phyloP scores from a whole-genome alignment of 257 asterid species.

The Petunia axillaris region DNA sequence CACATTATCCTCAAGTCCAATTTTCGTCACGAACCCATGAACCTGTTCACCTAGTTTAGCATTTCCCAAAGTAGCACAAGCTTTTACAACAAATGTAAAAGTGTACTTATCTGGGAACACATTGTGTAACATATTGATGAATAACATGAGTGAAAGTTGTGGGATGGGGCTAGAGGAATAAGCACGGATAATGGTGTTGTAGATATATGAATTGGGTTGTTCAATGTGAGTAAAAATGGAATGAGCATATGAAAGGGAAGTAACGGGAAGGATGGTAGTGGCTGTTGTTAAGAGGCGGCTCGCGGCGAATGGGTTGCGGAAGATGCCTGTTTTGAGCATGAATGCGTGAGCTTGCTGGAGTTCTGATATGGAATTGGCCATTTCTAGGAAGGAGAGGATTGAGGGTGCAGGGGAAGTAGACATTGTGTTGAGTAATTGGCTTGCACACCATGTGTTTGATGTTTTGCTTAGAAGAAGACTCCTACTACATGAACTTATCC shows the following conservation, averaged over 20 bases:
- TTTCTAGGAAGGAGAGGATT: constrained; percentile 38
- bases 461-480: too few species aligned
- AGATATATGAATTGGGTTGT: constrained; percentile 39
- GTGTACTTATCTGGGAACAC: constrained; percentile 41
- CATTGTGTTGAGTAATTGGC: not conserved
- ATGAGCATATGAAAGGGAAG: constrained; percentile 40
- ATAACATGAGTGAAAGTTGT: constrained; percentile 27
- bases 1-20: constrained; percentile 34
- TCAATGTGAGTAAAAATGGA: constrained; percentile 36
- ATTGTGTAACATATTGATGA: constrained; percentile 34
- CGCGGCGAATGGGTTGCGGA: constrained; percentile 33
- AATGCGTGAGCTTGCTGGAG: constrained; percentile 46
- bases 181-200: constrained; percentile 45
- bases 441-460: not conserved
- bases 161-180: constrained; percentile 39
- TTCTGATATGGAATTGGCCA: constrained; percentile 34
- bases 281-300: constrained; percentile 45
- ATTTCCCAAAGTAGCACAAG: constrained; percentile 38
- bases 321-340: constrained; percentile 45
- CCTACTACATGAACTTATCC: too few species aligned
- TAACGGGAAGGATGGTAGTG: constrained; percentile 17
- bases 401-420: constrained; percentile 29
- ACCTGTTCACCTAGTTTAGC: constrained; percentile 36
- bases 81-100: constrained; percentile 47
- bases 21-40: constrained; percentile 38